phyloP scores from a whole-genome alignment of 1,284 basidiomycete genomes.

The Puccinia polysora region DNA sequence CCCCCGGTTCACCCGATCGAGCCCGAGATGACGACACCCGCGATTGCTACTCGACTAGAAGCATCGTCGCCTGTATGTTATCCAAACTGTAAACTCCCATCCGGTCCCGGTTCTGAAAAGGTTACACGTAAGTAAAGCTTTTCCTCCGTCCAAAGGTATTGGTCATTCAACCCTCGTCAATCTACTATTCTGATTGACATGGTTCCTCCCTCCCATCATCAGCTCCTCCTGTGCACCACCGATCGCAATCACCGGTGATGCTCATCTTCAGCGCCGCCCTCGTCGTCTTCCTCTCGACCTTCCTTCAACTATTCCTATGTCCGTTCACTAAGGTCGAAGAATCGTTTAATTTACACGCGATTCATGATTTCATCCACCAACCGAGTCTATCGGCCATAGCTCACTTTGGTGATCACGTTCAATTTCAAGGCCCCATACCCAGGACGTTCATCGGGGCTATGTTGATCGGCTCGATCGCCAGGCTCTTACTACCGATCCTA shows the following conservation, averaged over 20 bases:
- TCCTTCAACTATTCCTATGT: conserved; percentile 66
- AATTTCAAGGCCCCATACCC: conserved; percentile 83
- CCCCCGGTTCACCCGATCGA: too few species aligned
- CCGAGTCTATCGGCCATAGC: conserved; percentile 58
- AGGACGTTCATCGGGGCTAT: conserved; percentile 74
- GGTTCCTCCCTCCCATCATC: too few species aligned
- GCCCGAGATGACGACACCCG: too few species aligned
- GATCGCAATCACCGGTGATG: background rate
- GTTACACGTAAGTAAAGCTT: too few species aligned
- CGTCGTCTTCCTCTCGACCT: conserved; percentile 47
- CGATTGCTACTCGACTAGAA: too few species aligned
- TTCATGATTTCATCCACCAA: conserved; percentile 77
- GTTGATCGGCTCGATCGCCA: conserved; percentile 56
- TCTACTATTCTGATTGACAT: too few species aligned
- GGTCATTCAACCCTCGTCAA: too few species aligned
- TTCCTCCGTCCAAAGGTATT: too few species aligned
- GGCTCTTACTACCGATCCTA: conserved; percentile 57
- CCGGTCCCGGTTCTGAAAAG: too few species aligned
- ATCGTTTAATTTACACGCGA: conserved; percentile 88
- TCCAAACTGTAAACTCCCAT: too few species aligned
- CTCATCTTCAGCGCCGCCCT: conserved; percentile 13
- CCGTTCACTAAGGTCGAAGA: conserved; percentile 97
- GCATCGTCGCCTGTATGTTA: too few species aligned
- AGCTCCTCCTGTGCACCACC: too few species aligned
- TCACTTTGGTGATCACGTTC: conserved; percentile 73